Percentiles rank a stretch among this genome's conserved stretches.
phyloP scores from a whole-genome alignment of 495 filamentous ascomycete species.

The Hypoxylon lenormandii region DNA sequence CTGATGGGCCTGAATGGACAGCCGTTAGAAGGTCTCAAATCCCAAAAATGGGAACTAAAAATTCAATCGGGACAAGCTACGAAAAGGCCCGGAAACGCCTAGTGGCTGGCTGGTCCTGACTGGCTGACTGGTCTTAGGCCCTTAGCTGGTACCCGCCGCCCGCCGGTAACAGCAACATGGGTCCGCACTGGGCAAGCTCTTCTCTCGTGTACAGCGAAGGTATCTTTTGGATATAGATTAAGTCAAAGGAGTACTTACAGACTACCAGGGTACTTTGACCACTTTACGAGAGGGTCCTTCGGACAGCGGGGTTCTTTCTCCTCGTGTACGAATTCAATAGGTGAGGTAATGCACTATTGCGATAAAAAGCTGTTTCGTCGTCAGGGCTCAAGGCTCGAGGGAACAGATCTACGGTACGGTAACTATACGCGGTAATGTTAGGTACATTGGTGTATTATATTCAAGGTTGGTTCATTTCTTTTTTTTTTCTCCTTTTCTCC shows the following conservation, averaged over 20 bases:
- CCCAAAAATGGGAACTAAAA: slow-evolving; percentile 43
- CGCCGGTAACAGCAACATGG: slow-evolving; percentile 29
- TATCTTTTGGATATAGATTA: not conserved
- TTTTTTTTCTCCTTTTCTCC: no score
- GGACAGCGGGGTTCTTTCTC: slow-evolving; percentile 37
- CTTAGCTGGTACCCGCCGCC: slow-evolving; percentile 22
- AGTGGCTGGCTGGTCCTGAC: slow-evolving; percentile 35
- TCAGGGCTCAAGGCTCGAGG: slow-evolving; percentile 29
- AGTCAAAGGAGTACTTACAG: slow-evolving; percentile 10
- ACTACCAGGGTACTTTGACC: slow-evolving; percentile 6
- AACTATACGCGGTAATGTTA: slow-evolving; percentile 41
- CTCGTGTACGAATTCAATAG: slow-evolving; percentile 47
- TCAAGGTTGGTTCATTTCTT: not conserved
- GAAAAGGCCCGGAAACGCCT: slow-evolving; percentile 45
- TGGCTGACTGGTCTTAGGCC: slow-evolving; percentile 11
- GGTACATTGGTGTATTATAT: not conserved
- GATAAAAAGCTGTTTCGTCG: slow-evolving; percentile 9
- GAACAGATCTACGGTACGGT: slow-evolving; percentile 38
- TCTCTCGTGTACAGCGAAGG: slow-evolving; percentile 7
- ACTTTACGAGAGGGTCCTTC: slow-evolving; percentile 21
- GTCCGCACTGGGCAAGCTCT: not conserved
- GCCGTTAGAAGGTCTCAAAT: slow-evolving; percentile 23
- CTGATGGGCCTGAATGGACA: slow-evolving; percentile 5
- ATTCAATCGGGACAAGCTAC: slow-evolving; percentile 42
- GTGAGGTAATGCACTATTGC: slow-evolving; percentile 43